Evolutionary conservation across 1,284 basidiomycete species (phyloP), one percentile per base, ranked within the genome.

Genomic region (Ganoderma lucidum): DNA sequence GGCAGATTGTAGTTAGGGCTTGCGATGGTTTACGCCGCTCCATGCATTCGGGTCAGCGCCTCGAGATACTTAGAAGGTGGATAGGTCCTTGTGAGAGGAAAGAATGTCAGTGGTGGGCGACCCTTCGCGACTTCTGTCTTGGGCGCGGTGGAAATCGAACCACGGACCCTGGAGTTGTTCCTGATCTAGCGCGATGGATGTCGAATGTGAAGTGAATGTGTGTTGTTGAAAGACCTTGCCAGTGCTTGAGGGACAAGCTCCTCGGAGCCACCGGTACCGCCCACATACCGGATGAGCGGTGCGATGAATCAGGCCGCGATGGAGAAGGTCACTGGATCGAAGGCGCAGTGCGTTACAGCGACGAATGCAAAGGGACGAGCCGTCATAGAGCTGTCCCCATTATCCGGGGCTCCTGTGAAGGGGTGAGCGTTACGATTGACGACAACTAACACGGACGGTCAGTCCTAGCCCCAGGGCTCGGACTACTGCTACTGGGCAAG

Each of bases 111-210:
- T 17, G 53, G 4, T 15, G 32, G 48, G 5, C 30, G 30, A 17
- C 8, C 9, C 53, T 56, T 56, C 53, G 15, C 14, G 53, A 56
- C 6, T 56, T 56, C 53, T 35, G 35, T 56, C 53, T 35, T 23
- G 53, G 53, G 53, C 53, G 53, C 53, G 30, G 30, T 56, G 53
- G 53, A 56, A 32, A 32, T 35, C 14, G 30, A 56, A 56, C 8
- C 17, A 17, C 12, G 39, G 10, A 10, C 8, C 14, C 30, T 5
- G 6, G 30, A 35, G 30, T 6, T 56, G 30, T 56, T 35, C 53
- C 30, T 56, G 53, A 9, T 19, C 32, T 9, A 56, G 15, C 10
- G 53, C 30, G 15, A 15, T 15, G 30, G 30, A 30, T 17, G 14
- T 55, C 30, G 28, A 9, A 12, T 14, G 53, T 32, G 53, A 32